Evolutionary conservation across 768 basidiomycete species (phyloP).

Genomic region (Roridomyces roridus): DNA sequence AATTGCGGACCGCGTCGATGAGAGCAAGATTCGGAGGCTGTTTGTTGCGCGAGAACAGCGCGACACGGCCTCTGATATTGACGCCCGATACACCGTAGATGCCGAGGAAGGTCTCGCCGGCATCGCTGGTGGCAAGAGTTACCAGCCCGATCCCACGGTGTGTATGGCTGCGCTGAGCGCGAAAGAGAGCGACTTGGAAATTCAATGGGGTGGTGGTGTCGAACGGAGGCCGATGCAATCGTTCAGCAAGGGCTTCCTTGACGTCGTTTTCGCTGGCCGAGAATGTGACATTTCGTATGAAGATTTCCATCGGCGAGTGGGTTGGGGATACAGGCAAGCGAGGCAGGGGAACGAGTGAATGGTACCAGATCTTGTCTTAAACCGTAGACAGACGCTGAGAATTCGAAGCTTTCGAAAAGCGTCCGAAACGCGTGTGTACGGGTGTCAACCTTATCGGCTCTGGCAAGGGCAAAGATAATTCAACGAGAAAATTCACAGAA

Average conservation of each 20-base stretch:
- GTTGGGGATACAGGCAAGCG: too few relatives aligned
- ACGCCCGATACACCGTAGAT: slow-evolving; percentile 36
- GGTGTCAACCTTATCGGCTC: too few relatives aligned
- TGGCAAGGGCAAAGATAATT: too few relatives aligned
- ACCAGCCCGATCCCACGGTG: slow-evolving; percentile 32
- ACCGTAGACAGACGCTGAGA: too few relatives aligned
- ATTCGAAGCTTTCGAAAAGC: too few relatives aligned
- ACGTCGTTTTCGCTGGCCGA: slow-evolving; percentile 38
- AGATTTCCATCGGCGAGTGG: slow-evolving; percentile 47
- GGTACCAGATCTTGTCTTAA: too few relatives aligned
- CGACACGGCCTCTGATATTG: slow-evolving; percentile 28
- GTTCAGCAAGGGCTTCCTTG: slow-evolving; percentile 37
- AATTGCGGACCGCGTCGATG: slow-evolving; percentile 30
- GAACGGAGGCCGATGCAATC: slow-evolving; percentile 41
- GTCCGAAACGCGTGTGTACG: too few relatives aligned
- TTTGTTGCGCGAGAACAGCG: slow-evolving; percentile 29
- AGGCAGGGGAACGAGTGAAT: too few relatives aligned
- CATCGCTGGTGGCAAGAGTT: slow-evolving; percentile 30
- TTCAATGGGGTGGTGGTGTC: slow-evolving; percentile 32
- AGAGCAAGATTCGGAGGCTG: slow-evolving; percentile 28
- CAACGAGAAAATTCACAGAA: too few relatives aligned
- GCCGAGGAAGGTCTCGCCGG: slow-evolving; percentile 32
- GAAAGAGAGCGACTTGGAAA: slow-evolving; percentile 40
- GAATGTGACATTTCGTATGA: slow-evolving; percentile 35
- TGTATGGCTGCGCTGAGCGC: slow-evolving; percentile 5